phyloP scores from a whole-genome alignment of 768 basidiomycete genomes.

The Holtermannia corniformis region DNA sequence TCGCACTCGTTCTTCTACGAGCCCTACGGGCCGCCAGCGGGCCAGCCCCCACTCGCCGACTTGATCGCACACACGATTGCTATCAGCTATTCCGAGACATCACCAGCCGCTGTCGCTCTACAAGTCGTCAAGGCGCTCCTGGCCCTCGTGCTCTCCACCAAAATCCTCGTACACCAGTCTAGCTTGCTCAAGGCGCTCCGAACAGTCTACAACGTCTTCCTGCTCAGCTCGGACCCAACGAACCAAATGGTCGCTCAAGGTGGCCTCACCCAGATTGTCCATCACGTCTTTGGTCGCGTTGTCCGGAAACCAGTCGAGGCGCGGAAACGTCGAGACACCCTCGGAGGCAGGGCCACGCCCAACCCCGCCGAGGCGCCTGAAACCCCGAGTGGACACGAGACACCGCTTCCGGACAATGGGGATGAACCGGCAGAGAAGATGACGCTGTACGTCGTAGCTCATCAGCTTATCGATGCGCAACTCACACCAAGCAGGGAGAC shows the following conservation, averaged over 20 bases:
- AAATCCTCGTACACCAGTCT: conserved; percentile 77
- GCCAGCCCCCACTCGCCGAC: conserved; percentile 74
- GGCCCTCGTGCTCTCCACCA: conserved; percentile 66
- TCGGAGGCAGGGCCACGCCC: background rate
- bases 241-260: conserved; percentile 99
- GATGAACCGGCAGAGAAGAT: conserved; percentile 11
- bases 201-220: conserved; percentile 96
- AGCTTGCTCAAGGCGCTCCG: conserved; percentile 90
- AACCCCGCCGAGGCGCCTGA: conserved; percentile 5
- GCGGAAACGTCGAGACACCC: too few species aligned
- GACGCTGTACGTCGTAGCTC: conserved; percentile 24
- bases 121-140: conserved; percentile 95
- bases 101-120: conserved; percentile 80
- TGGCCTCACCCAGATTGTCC: conserved; percentile 94
- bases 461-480: background rate
- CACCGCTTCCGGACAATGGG: conserved; percentile 9
- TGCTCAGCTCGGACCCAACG: conserved; percentile 76
- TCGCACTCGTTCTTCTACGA: conserved; percentile 95
- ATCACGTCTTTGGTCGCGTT: conserved; percentile 79
- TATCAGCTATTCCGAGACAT: conserved; percentile 74
- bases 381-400: conserved; percentile 10
- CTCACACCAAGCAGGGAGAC: conserved; percentile 25
- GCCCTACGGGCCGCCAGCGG: conserved; percentile 57
- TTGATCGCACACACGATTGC: conserved; percentile 91
- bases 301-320: conserved; percentile 13